These are phyloP conservation scores for Ophiostoma fasciatum DNA, from an alignment of 2,329 filamentous ascomycete species.

Conservation along the genomic window DNA sequence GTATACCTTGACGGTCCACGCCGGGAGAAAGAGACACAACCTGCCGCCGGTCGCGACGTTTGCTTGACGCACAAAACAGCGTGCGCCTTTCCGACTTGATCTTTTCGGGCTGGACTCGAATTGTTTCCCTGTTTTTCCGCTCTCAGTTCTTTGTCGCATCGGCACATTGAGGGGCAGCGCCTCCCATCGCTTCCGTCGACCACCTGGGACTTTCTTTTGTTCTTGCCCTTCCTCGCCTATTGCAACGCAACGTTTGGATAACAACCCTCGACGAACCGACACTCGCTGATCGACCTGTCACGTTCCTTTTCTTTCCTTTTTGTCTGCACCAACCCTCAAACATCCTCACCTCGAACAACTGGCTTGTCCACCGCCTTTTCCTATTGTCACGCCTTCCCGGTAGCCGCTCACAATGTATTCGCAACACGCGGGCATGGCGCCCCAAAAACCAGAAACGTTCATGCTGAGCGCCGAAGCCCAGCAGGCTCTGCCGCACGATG, in stretches of 20 bases:
- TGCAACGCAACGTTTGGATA: background rate
- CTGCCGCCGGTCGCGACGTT: conserved; percentile 10
- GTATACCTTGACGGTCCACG: conserved; percentile 15
- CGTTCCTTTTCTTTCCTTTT: background rate
- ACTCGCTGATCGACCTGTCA: conserved; percentile 6
- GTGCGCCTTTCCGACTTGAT: conserved; percentile 10
- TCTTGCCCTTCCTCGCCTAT: background rate
- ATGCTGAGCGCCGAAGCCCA: conserved; percentile 96
- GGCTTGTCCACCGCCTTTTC: conserved; percentile 7
- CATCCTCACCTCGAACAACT: no score
- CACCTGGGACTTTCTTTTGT: background rate
- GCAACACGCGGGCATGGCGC: conserved; percentile 75
- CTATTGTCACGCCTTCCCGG: background rate
- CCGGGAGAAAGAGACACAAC: conserved; percentile 5
- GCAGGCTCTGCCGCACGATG: conserved; percentile 89
- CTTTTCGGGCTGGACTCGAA: conserved; percentile 21
- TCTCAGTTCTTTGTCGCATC: background rate
- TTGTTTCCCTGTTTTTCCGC: no score
- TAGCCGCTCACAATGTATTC: conserved; percentile 49
- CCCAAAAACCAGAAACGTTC: conserved; percentile 96
- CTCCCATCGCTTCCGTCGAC: conserved; percentile 1
- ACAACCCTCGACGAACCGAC: background rate
- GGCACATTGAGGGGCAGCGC: conserved; percentile 11
- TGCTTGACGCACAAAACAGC: conserved; percentile 16
- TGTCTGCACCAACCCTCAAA: no score